Evolutionary conservation across 345 rosid genomes (phyloP), one percentile per base, ranked within the genome.

Genomic region (Populus davidiana): DNA sequence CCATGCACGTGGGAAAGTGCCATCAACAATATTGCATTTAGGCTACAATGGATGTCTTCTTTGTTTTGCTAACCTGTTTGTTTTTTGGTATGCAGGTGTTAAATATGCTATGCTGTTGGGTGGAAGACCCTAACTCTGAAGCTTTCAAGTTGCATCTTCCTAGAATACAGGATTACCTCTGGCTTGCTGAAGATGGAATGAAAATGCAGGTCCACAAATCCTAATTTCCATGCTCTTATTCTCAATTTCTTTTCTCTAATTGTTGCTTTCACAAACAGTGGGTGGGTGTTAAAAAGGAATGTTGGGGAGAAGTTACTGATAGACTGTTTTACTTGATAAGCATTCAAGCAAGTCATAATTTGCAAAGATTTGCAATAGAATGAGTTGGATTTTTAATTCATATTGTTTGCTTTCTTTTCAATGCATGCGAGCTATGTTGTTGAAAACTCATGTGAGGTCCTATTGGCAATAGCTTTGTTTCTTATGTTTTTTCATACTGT

Each of bases 161-260:
- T 70, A 88, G 99, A 86, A 75, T 96, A 71, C 36, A 89, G 79
- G 99, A 96, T 82, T 94, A 85, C 80, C 86, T 96, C 54, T 96
- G 99, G 99, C 6, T 94, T 77, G 98, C 99, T 72, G 98, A 96
- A 89, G 99, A 96, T 89, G 99, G 99, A 80, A 92, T 94, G 99
- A 96, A 96, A 91, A 90, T 96, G 97, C 97, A 94, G 99, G 98
- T 90, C 70, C 35, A 33, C 43, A 71, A 41, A 72, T 49, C 31
- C 16, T 78, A 9, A 52, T 20, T 31, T 62, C 4, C 8, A 1
- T 33, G 8, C 54, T 59, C 63, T 49, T 50, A 29, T 61, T 71
- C 39, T 25, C 17, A 23, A n/a, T 10, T 56, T 56, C 29, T 9
- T 56, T 54, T 17, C n/a, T 72, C 23, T 38, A 20, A 25, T 64